Evolutionary conservation across 2,329 filamentous ascomycete species (phyloP).

Genomic region (Penicillium sclerotiorum): DNA sequence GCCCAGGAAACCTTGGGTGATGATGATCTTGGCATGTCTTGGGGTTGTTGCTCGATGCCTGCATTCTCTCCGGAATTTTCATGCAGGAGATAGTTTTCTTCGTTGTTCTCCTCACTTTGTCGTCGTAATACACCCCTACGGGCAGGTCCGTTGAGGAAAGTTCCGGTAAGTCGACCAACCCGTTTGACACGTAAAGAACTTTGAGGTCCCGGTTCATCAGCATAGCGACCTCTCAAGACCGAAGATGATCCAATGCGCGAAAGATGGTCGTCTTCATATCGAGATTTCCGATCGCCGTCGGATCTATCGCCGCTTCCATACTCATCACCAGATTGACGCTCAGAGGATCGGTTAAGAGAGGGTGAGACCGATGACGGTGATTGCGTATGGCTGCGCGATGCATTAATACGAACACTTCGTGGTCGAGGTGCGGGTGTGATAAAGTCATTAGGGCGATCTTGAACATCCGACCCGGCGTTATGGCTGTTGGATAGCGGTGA

Average conservation of each 20-base stretch:
- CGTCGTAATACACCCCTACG: conserved; percentile 67
- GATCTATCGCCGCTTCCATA: conserved; percentile 38
- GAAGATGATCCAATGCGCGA: conserved; percentile 39
- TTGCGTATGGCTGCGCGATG: conserved; percentile 43
- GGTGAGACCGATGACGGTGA: conserved; percentile 45
- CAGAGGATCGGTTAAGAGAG: conserved; percentile 35
- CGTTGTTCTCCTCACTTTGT: conserved; percentile 67
- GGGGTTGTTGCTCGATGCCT: conserved; percentile 31
- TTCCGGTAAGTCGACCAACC: conserved; percentile 72
- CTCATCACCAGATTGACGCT: conserved; percentile 32
- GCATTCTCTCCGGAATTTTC: conserved; percentile 31
- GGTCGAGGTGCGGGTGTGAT: conserved; percentile 51
- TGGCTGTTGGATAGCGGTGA: conserved; percentile 43
- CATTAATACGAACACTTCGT: conserved; percentile 46
- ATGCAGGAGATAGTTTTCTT: conserved; percentile 31
- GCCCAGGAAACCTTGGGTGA: conserved; percentile 43
- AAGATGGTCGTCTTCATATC: conserved; percentile 38
- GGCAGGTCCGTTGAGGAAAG: conserved; percentile 78
- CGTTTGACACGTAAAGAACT: conserved; percentile 78
- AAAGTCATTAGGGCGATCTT: conserved; percentile 38
- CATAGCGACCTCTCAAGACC: conserved; percentile 47
- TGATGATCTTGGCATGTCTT: conserved; percentile 27
- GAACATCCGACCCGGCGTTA: conserved; percentile 30
- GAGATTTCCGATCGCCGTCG: conserved; percentile 35
- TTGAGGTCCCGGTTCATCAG: conserved; percentile 67